These are phyloP conservation scores for Loxodes magnus DNA, from an alignment of 73 alveolate genomes.

Conservation along the genomic window DNA sequence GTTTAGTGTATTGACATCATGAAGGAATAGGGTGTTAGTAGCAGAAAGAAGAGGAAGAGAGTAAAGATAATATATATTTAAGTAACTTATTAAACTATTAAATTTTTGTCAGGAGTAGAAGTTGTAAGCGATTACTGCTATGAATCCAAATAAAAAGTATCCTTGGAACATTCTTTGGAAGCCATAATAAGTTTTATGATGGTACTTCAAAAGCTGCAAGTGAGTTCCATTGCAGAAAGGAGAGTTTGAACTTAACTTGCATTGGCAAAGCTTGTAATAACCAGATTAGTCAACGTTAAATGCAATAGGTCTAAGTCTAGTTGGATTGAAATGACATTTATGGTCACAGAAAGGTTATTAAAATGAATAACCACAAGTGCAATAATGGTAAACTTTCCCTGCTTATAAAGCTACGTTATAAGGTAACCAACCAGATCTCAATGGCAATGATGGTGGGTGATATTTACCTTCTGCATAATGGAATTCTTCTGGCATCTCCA, in stretches of 20 bases:
- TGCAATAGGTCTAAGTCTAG: constrained; percentile 67
- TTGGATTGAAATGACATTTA: constrained; percentile 64
- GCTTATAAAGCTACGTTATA: constrained; percentile 53
- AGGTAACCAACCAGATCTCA: constrained; percentile 72
- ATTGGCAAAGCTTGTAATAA: constrained; percentile 75
- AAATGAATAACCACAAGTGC: constrained; percentile 74
- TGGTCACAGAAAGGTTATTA: constrained; percentile 74
- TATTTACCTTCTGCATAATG: constrained; percentile 57
- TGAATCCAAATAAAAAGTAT: too few species aligned
- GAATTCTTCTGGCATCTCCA: constrained; percentile 14
- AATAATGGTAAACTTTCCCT: constrained; percentile 69
- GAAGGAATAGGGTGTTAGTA: too few species aligned
- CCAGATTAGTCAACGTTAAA: constrained; percentile 76
- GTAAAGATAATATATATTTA: too few species aligned
- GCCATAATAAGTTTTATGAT: neutral
- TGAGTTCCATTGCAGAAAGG: constrained; percentile 90
- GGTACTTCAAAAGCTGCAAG: constrained; percentile 23
- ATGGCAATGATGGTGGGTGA: constrained; percentile 77
- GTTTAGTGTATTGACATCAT: too few species aligned
- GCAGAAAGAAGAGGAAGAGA: too few species aligned
- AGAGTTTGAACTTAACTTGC: constrained; percentile 76
- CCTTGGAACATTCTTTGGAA: too few species aligned
- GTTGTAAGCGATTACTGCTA: too few species aligned
- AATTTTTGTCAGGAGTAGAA: too few species aligned
- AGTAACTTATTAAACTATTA: too few species aligned